These are phyloP conservation scores for Lenwebbia sp. DNA, from an alignment of 345 rosid species.

Conservation along the genomic window DNA sequence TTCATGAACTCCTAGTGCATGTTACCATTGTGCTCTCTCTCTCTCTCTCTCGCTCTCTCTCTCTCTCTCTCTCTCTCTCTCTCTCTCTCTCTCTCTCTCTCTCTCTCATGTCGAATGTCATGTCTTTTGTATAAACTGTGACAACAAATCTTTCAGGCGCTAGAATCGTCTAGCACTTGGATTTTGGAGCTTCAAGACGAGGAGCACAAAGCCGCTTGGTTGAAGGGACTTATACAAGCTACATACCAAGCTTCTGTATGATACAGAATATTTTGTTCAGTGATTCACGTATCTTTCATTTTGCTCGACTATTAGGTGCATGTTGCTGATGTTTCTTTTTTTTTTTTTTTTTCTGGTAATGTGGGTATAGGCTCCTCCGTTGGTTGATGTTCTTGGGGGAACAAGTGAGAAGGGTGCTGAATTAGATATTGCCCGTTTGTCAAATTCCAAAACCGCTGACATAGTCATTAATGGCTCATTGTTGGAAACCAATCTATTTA, in stretches of 20 bases:
- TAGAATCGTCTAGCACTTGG: slow-evolving; percentile 93
- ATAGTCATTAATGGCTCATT: slow-evolving; percentile 78
- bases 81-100: background rate
- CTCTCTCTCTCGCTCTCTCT: background rate
- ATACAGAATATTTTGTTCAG: background rate
- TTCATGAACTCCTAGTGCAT: background rate
- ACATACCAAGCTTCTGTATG: slow-evolving; percentile 95
- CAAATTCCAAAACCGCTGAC: slow-evolving; percentile 50
- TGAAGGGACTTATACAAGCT: slow-evolving; percentile 79
- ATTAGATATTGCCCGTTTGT: slow-evolving; percentile 30
- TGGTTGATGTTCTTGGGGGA: slow-evolving; percentile 55
- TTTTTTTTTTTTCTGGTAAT: background rate
- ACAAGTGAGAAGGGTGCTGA: slow-evolving; percentile 24
- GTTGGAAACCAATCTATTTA: slow-evolving; percentile 57
- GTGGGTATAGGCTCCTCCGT: slow-evolving; percentile 47
- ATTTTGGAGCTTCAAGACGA: slow-evolving; percentile 63
- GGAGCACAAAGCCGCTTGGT: slow-evolving; percentile 75
- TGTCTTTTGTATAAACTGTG: background rate
- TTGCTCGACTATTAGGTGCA: background rate
- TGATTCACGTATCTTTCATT: background rate
- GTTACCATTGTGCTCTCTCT: background rate
- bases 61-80: background rate
- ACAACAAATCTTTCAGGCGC: slow-evolving; percentile 34
- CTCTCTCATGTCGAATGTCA: background rate
- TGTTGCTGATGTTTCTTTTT: slow-evolving; percentile 2